Base-by-base conservation (phyloP, 2,329 filamentous ascomycete species). In the Cladosporium sp. region DNA sequence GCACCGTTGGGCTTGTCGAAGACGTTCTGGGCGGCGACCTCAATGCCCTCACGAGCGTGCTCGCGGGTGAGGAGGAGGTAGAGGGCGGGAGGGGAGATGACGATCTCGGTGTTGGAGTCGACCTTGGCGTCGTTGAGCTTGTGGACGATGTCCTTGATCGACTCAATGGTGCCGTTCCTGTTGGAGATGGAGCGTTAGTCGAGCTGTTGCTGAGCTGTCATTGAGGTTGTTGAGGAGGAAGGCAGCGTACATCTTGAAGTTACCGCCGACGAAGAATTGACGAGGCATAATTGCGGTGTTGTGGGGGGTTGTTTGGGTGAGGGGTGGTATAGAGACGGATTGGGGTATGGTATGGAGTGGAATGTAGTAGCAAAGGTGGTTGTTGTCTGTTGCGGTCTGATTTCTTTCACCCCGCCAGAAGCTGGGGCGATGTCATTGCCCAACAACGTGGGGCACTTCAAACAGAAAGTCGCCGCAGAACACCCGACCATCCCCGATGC, bases 21-120 rank as follows among this genome's bases (percentile, higher is more conserved):
- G 77, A 97, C 91, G 79, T 99, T 99, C 82, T 99, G 94, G 59
- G 94, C 88, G 59, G 93, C 89, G 64, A 99, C 89, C 72, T 90
- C 88, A 74, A 99, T 82, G 65, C 87, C 86, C 69, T 84, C 73
- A 74, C 87, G 85, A 70, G 93, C 84, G 72, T 87, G 82, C 75
- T 94, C 87, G 70, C 90, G 90, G 72, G 92, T 86, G 65, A 92
- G 86, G 72, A 90, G 84, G 69, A 99, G 90, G 83, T 96, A 97
- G 73, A 97, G 84, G 60, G 90, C 78, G 50, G 94, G 91, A 64
- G 94, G 94, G 64, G 94, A 86, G 76, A 99, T 87, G 76, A 97
- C 94, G 72, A 96, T 90, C 87, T 99, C 93, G 90, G 77, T 69
- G 64, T 88, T 88, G 67, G 86, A 73, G 78, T 94, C 90, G 64